Evolutionary conservation across 345 rosid genomes (phyloP), one percentile per base, ranked within the genome.

Genomic region (Eucalyptus camaldulensis): DNA sequence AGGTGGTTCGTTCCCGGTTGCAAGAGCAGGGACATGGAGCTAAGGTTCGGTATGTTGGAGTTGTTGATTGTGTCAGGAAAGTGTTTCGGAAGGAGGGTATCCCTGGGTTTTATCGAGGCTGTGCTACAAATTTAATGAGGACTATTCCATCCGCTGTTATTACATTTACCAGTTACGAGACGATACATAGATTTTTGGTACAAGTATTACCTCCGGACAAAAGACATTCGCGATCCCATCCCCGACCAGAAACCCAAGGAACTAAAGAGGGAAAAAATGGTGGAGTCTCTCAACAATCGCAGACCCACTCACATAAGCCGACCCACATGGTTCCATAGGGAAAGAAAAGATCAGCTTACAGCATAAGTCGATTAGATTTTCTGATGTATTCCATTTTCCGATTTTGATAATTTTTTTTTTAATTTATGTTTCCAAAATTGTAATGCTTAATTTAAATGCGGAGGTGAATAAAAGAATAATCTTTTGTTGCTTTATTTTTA

Each of bases 81-180:
- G 98, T 98, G 85, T 93, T 94, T 87, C 90, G 17, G 72, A 95
- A 94, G 89, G 97, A 98, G 54, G 99, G 98, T 4, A 22, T 96
- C 10, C 81, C 92, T 1, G 99, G 99, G 49, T 97, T 97, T 90
- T 96, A 97, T 93, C 96, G 99, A 51, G 99, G 99, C 17, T 96
- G 99, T 91, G 99, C 97, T 14, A 97, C 96, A 13, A 97, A 97
- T 89, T 96, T 97, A 58, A 27, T 97, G 24, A 93, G 98, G 93
- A 97, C 99, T 51, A 96, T 98, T 13, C 99, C 99, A 13, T 97
- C 99, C 51, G 97, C 99, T 47, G 98, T 91, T n/a, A 96, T 97
- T 88, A 97, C 99, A 5, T 97, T 97, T 94, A 97, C 98, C 85
- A 97, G 99, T 93, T 97, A 96, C 88, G 99, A 97, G 94, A 97